Conservation (phyloP, 768 basidiomycete species). For the Hemileccinum impolitum region DNA sequence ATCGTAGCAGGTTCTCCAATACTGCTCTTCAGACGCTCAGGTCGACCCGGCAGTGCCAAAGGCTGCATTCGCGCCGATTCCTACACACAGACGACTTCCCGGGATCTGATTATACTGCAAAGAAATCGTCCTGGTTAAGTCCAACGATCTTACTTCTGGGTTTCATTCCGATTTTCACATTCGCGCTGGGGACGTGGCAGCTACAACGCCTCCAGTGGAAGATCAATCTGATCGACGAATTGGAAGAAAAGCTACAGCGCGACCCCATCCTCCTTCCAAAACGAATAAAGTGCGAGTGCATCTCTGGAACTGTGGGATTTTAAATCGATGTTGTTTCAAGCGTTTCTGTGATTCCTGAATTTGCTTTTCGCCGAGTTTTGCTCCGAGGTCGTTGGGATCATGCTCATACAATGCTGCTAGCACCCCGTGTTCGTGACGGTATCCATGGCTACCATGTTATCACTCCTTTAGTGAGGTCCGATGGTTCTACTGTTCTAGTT, state of each 20-base stretch:
- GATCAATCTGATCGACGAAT: constrained; percentile 85
- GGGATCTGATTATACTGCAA: constrained; percentile 46
- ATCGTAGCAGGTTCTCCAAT: constrained; percentile 12
- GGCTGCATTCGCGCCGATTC: constrained; percentile 7
- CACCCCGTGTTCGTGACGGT: constrained; percentile 88
- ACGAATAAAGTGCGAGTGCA: constrained; percentile 72
- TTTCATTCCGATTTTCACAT: constrained; percentile 86
- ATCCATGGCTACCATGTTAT: constrained; percentile 83
- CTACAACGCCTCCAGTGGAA: constrained; percentile 94
- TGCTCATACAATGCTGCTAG: constrained; percentile 72
- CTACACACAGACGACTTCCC: constrained; percentile 16
- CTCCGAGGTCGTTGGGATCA: constrained; percentile 79
- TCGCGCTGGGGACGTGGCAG: constrained; percentile 92
- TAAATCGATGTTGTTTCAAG: constrained; percentile 34
- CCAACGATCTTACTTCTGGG: constrained; percentile 75
- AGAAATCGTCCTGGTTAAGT: constrained; percentile 58
- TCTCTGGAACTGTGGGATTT: constrained; percentile 16
- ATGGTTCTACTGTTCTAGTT: constrained; percentile 83
- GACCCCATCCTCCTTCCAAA: constrained; percentile 76
- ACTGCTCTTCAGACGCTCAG: constrained; percentile 4
- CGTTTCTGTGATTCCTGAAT: constrained; percentile 79
- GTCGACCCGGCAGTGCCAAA: constrained; percentile 7
- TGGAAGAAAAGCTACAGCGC: constrained; percentile 84
- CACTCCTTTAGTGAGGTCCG: constrained; percentile 76
- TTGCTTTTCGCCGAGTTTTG: constrained; percentile 81